Evolutionary conservation across 208 protist genomes (phyloP).

Genomic region (Acanthamoeba quina): DNA sequence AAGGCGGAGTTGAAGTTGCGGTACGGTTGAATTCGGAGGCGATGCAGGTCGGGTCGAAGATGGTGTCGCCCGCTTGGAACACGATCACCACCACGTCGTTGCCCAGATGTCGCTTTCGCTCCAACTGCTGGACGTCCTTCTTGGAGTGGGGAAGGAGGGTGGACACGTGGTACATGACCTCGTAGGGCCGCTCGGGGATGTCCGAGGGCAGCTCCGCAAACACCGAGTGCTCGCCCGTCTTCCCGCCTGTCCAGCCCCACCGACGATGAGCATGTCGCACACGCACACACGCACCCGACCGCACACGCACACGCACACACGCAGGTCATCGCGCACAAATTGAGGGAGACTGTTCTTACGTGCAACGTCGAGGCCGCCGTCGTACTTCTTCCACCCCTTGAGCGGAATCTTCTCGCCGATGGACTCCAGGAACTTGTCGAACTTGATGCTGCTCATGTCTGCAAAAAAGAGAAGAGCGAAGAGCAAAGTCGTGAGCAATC

Average conservation of each 20-base stretch:
- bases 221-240: constrained; percentile 55
- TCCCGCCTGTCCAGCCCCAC: constrained; percentile 12
- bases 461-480: background rate
- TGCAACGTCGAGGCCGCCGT: constrained; percentile 37
- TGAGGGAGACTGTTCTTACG: background rate
- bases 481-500: background rate
- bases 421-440: constrained; percentile 30
- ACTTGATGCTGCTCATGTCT: constrained; percentile 1
- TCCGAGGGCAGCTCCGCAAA: constrained; percentile 50
- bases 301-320: no score
- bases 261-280: background rate
- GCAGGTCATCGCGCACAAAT: background rate
- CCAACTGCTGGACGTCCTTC: constrained; percentile 48
- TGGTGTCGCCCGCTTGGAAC: constrained; percentile 13
- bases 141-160: constrained; percentile 65
- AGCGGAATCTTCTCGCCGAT: constrained; percentile 19
- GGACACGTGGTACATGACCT: constrained; percentile 75
- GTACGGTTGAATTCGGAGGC: constrained; percentile 26
- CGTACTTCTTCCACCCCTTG: constrained; percentile 67
- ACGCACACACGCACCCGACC: no score
- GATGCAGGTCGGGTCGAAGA: constrained; percentile 6
- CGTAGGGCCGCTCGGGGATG: background rate
- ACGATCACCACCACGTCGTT: constrained; percentile 42
- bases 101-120: constrained; percentile 68
- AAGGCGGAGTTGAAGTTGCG: no score